Conservation (phyloP, 495 filamentous ascomycete genomes). For the Filosporella fistucella region DNA sequence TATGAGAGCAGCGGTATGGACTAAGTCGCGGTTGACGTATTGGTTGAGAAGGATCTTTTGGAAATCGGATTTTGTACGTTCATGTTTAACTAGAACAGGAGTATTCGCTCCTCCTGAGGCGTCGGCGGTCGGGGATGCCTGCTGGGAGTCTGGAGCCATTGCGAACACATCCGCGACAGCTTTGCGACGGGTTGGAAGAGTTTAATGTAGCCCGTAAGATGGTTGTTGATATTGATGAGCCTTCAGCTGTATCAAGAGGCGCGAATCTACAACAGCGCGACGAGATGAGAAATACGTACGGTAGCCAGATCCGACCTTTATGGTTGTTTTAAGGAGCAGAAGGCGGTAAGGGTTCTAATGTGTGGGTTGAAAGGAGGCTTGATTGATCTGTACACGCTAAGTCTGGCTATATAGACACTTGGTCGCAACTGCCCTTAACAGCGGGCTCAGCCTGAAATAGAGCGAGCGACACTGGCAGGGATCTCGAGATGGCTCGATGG, state of each 20-base stretch:
- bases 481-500: too few relatives aligned
- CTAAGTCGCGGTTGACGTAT: slow-evolving; percentile 71
- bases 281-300: too few relatives aligned
- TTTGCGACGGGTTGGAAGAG: slow-evolving; percentile 1
- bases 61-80: slow-evolving; percentile 24
- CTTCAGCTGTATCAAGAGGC: not conserved
- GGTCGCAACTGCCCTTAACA: too few relatives aligned
- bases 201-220: not conserved
- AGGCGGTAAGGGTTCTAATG: too few relatives aligned
- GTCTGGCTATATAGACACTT: too few relatives aligned
- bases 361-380: too few relatives aligned
- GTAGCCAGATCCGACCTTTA: too few relatives aligned
- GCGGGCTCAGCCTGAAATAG: too few relatives aligned
- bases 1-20: slow-evolving; percentile 60
- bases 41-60: slow-evolving; percentile 66
- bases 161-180: slow-evolving; percentile 20
- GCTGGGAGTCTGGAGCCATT: slow-evolving; percentile 25
- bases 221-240: slow-evolving; percentile 2
- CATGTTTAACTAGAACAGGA: slow-evolving; percentile 16
- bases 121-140: slow-evolving; percentile 14
- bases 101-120: slow-evolving; percentile 8
- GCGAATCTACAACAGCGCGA: too few relatives aligned
- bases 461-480: too few relatives aligned
- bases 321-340: too few relatives aligned
- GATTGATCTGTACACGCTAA: too few relatives aligned